These are phyloP conservation scores for Polygonum aviculare DNA, from an alignment of 148 eudicot species.

Conservation along the genomic window DNA sequence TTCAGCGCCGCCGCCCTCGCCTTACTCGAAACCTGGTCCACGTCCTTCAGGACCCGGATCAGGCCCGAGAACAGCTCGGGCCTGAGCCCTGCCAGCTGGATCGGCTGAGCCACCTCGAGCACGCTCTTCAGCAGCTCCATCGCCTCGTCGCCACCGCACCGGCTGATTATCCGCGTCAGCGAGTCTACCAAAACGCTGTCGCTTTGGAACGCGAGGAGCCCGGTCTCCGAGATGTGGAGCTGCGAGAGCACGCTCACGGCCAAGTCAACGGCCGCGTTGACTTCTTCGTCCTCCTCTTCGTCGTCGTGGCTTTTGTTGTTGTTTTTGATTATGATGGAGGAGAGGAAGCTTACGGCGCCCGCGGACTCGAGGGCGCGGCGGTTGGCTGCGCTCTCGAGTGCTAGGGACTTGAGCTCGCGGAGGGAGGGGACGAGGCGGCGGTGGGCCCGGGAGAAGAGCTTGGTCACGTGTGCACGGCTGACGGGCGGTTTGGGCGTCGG, in stretches of 20 bases:
- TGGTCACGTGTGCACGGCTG: slow-evolving; percentile 29
- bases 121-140: slow-evolving; percentile 33
- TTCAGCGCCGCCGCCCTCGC: slow-evolving; percentile 41
- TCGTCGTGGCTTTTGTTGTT: not conserved
- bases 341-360: slow-evolving; percentile 42
- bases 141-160: slow-evolving; percentile 35
- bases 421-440: slow-evolving; percentile 20
- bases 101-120: slow-evolving; percentile 32
- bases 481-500: slow-evolving; percentile 62
- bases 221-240: slow-evolving; percentile 35
- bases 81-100: slow-evolving; percentile 18
- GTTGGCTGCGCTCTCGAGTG: slow-evolving; percentile 38
- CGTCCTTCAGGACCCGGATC: slow-evolving; percentile 29
- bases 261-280: slow-evolving; percentile 21
- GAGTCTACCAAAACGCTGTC: slow-evolving; percentile 21
- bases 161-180: slow-evolving; percentile 25
- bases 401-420: slow-evolving; percentile 36
- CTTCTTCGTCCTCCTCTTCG: slow-evolving; percentile 12
- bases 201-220: slow-evolving; percentile 18
- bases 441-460: slow-evolving; percentile 36
- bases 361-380: slow-evolving; percentile 36
- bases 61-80: slow-evolving; percentile 32
- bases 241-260: slow-evolving; percentile 46
- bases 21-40: slow-evolving; percentile 24
- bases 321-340: slow-evolving; percentile 16